A percentile compares a stretch with the other conserved stretches of the same genome.
Conservation (phyloP, 257 asterid genomes). For the Agastache rugosa region DNA sequence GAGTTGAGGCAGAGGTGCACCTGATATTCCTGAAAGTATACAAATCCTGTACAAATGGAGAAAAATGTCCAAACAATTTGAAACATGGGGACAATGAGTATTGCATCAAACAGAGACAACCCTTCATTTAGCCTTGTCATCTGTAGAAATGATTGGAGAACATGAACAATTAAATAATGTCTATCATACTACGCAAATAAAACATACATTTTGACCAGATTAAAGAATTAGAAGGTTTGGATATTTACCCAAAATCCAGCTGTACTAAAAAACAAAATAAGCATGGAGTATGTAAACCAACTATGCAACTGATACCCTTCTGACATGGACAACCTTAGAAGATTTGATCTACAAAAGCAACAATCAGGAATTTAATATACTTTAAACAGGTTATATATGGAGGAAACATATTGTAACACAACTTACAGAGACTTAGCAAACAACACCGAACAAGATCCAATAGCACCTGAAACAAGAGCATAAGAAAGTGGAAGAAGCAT, state of each 20-base stretch:
- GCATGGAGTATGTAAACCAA: constrained; percentile 96
- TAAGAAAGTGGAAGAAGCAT: constrained; percentile 94
- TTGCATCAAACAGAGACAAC: constrained; percentile 87
- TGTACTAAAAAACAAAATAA: constrained; percentile 81
- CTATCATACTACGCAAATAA: neutral
- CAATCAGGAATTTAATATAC: constrained; percentile 33
- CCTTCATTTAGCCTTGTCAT: constrained; percentile 98
- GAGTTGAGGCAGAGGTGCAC: constrained; percentile 46
- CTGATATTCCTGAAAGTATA: constrained; percentile 96
- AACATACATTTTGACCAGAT: constrained; percentile 2
- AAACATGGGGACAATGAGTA: constrained; percentile 97
- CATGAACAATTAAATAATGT: constrained; percentile 31
- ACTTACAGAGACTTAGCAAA: constrained; percentile 96
- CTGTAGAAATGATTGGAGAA: constrained; percentile 51
- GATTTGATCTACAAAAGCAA: constrained; percentile 75
- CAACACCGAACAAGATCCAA: constrained; percentile 92
- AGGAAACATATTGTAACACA: constrained; percentile 32
- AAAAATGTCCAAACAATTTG: constrained; percentile 98
- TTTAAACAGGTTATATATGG: constrained; percentile 27
- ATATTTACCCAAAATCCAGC: constrained; percentile 96
- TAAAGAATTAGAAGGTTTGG: constrained; percentile 26
- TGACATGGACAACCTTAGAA: constrained; percentile 83
- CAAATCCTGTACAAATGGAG: constrained; percentile 98
- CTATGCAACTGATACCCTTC: constrained; percentile 85
- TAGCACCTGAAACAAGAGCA: constrained; percentile 97